Conservation (phyloP, 2,329 filamentous ascomycete species). For the Fusarium udum region DNA sequence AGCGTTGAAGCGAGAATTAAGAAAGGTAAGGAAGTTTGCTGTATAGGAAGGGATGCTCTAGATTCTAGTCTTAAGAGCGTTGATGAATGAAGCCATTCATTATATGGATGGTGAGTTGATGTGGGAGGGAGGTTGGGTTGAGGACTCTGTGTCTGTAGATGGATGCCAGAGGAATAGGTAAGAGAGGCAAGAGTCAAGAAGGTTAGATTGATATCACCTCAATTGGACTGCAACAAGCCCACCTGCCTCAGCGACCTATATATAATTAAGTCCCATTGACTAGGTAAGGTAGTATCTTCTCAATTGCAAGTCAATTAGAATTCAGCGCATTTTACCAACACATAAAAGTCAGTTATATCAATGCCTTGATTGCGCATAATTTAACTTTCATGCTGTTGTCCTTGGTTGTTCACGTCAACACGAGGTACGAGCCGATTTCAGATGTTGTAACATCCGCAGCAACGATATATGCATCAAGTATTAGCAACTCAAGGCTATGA, state of each 20-base stretch:
- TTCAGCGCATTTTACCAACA: not conserved
- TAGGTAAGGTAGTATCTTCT: not conserved
- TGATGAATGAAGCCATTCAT: constrained; percentile 10
- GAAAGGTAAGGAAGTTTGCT: not conserved
- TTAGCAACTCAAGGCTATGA: not conserved
- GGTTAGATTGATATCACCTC: not conserved
- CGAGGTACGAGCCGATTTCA: not conserved
- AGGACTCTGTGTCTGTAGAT: not conserved
- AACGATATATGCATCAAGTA: not conserved
- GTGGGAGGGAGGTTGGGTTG: not conserved
- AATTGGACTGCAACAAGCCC: not conserved
- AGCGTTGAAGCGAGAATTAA: constrained; percentile 7
- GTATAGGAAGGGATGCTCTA: constrained; percentile 7
- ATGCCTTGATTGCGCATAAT: not conserved
- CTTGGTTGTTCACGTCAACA: not conserved
- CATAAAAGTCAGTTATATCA: not conserved
- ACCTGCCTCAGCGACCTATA: not conserved
- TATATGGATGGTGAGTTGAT: not conserved
- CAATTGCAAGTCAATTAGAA: not conserved
- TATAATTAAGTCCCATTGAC: not conserved
- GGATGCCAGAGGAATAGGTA: not conserved
- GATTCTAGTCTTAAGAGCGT: constrained; percentile 6
- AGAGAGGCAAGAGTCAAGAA: constrained; percentile 3
- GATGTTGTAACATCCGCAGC: not conserved
- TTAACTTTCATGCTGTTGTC: constrained; percentile 1